Evolutionary conservation across 2,329 filamentous ascomycete genomes (phyloP).

Genomic region (Pseudocercospora fuligena): DNA sequence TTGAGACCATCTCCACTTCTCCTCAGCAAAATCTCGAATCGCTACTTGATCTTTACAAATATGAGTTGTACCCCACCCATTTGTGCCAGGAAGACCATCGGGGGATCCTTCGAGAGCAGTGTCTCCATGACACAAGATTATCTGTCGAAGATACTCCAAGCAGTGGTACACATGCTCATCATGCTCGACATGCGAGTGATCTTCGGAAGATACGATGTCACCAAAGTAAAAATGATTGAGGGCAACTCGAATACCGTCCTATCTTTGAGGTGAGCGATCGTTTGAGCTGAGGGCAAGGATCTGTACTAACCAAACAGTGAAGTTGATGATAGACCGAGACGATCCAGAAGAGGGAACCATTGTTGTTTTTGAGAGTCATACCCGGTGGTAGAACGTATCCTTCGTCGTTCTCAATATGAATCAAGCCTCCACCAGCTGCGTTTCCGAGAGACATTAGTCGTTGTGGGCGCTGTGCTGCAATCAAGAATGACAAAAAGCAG

Average conservation of each 20-base stretch:
- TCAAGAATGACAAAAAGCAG: background rate
- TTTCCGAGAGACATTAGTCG: background rate
- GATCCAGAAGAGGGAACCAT: background rate
- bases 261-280: background rate
- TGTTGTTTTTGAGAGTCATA: background rate
- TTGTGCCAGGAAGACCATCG: constrained; percentile 2
- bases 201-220: background rate
- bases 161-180: constrained; percentile 13
- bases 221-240: background rate
- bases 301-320: constrained; percentile 16
- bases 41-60: constrained; percentile 9
- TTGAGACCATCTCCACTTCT: background rate
- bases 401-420: background rate
- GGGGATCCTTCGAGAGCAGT: constrained; percentile 13
- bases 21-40: background rate
- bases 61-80: constrained; percentile 5
- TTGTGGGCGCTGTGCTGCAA: too few relatives aligned
- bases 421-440: constrained; percentile 4
- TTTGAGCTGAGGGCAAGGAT: background rate
- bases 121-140: constrained; percentile 18
- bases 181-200: background rate
- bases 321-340: constrained; percentile 16
- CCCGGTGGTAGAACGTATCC: background rate
- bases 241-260: background rate
- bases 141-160: constrained; percentile 17